Base-by-base conservation (phyloP, 208 protist genomes). In the Willaertia magna region DNA sequence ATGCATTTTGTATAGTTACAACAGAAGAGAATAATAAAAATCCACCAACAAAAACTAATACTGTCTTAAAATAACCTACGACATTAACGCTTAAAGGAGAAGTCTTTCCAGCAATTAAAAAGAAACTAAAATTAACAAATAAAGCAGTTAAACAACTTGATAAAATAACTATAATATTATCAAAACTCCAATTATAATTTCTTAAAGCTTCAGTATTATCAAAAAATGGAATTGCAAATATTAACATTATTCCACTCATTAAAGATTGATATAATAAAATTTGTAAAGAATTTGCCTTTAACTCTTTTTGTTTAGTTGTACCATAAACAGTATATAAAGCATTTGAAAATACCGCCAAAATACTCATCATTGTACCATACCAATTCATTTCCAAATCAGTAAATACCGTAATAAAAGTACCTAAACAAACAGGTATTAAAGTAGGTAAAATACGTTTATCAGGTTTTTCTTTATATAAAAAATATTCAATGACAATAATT, bases 261-360 rank as follows among this genome's bases (percentile, higher is more conserved):
- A 92, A 91, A 3, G 92, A 90, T 88, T 97, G 94, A 87, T 96
- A 96, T 43, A 93, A 75, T 20, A 97, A 92, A 55, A 97, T 89
- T 88, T 97, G 94, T 89, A 95, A 91, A 14, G 93, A 87, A 74
- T 91, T 88, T 61, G 88, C 90, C 0, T 88, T 88, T 44, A 96
- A 87, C 85, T 97, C 94, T 49, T 88, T 86, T 88, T 96, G 94
- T 88, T 95, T 96, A 85, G 90, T 92, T 79, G 93, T 93, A 18
- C 92, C 93, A 93, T 93, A 97, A 49, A 97, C 92, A 14, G 93
- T 95, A 88, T 97, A 97, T 20, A 96, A 85, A 12, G 93, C 93
- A 88, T 95, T 96, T 34, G 90, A 67, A 9, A 94, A 9, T 16
- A 96, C 90, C 34, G 94, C 93, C 0, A 93, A 74, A 4, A 87